Conservation (phyloP, 2,329 filamentous ascomycete species). For the Beauveria sp. region DNA sequence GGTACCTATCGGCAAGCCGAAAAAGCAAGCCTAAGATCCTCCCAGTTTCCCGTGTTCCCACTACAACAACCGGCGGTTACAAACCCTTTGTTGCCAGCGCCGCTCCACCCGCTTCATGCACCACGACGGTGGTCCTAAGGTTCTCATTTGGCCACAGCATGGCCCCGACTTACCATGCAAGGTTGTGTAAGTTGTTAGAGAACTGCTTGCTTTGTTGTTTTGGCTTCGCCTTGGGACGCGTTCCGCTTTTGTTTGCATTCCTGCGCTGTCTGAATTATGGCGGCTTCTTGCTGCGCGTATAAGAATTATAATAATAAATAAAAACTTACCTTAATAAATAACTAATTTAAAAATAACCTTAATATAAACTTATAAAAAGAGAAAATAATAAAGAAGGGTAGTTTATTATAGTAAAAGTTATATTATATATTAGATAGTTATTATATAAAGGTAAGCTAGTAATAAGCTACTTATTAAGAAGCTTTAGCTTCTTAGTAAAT, state of each 20-base stretch:
- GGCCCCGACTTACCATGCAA: not conserved
- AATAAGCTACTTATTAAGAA: no score
- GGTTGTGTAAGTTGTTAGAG: not conserved
- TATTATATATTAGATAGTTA: no score
- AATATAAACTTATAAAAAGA: no score
- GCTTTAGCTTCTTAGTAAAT: no score
- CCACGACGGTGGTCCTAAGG: conserved; percentile 4
- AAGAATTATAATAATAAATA: no score
- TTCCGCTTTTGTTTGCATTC: not conserved
- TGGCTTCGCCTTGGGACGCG: no score
- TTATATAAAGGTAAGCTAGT: no score
- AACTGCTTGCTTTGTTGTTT: not conserved
- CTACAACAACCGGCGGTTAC: not conserved
- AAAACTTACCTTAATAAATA: no score
- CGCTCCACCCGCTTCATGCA: conserved; percentile 1
- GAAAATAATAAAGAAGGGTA: no score
- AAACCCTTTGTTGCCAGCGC: not conserved
- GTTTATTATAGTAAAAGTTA: no score
- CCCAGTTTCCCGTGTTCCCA: not conserved
- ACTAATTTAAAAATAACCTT: no score
- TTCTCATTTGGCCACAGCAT: conserved; percentile 1
- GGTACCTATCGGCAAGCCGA: not conserved
- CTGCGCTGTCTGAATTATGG: not conserved
- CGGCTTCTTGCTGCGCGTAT: not conserved
- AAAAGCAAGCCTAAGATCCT: not conserved